A percentile compares a stretch with the other conserved stretches of the same genome.
These are phyloP conservation scores for Triticum dicoccoides DNA, from an alignment of 176 grass and related monocot genomes.

Conservation along the genomic window DNA sequence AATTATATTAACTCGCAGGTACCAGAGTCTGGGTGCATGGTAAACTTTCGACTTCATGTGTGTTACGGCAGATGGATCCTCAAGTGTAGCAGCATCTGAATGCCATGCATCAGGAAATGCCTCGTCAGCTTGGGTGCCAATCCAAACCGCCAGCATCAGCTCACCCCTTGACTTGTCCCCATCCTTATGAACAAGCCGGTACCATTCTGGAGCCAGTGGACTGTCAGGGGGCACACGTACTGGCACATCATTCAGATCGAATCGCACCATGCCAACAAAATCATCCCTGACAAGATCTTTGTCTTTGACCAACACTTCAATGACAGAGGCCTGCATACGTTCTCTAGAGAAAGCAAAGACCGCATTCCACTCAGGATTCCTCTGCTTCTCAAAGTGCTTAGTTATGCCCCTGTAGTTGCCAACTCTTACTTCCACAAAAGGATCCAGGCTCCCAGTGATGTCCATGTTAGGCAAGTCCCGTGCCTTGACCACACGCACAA, in stretches of 20 bases:
- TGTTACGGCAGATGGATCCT: constrained; percentile 53
- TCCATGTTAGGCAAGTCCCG: constrained; percentile 85
- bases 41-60: constrained; percentile 96
- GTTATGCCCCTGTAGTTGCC: constrained; percentile 92
- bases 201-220: constrained; percentile 96
- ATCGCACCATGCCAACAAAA: constrained; percentile 82
- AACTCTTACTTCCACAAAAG: constrained; percentile 85
- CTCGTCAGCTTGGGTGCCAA: constrained; percentile 98
- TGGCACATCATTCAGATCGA: constrained; percentile 93
- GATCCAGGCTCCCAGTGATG: constrained; percentile 88
- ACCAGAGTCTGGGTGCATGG: constrained; percentile 96
- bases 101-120: constrained; percentile 97
- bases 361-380: constrained; percentile 90
- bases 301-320: constrained; percentile 88
- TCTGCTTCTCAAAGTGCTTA: constrained; percentile 90
- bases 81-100: constrained; percentile 60
- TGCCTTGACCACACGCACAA: constrained; percentile 98
- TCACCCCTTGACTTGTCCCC: constrained; percentile 81
- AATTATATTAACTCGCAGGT: constrained; percentile 81
- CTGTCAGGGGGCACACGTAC: constrained; percentile 87
- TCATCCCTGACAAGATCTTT: constrained; percentile 91
- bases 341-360: constrained; percentile 98
- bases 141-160: constrained; percentile 98
- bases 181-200: constrained; percentile 72
- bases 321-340: constrained; percentile 76